Percentiles rank a stretch among this genome's conserved stretches.
Evolutionary conservation across 2,329 filamentous ascomycete genomes (phyloP).

Genomic region (Botrytis deweyae): DNA sequence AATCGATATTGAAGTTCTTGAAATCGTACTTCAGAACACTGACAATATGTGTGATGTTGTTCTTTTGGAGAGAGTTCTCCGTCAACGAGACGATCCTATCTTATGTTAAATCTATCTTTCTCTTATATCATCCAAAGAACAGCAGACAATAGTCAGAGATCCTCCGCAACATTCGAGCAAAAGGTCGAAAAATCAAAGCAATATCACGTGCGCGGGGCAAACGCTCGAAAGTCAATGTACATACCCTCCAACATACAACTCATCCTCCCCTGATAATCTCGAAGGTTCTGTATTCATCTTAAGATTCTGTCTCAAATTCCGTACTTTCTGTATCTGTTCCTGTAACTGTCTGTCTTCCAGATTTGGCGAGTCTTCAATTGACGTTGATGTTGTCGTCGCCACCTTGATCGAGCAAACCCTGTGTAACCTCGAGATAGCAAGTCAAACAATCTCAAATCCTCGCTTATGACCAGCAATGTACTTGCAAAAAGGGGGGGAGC

Average conservation of each 20-base stretch:
- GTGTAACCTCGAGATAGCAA: not conserved
- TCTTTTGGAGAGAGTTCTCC: conserved; percentile 65
- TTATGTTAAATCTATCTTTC: conserved; percentile 18
- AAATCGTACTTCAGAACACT: conserved; percentile 70
- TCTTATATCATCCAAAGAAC: not conserved
- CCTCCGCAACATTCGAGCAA: not conserved
- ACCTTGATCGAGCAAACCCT: not conserved
- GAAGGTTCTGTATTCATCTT: conserved; percentile 55
- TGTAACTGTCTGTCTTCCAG: not conserved
- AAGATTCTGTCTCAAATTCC: conserved; percentile 10
- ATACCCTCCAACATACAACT: conserved; percentile 79
- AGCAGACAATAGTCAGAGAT: conserved; percentile 3
- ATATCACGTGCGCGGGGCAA: conserved; percentile 19
- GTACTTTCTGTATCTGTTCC: conserved; percentile 11
- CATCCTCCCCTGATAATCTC: conserved; percentile 65
- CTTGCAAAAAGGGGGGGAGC: not conserved
- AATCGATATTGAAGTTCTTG: conserved; percentile 49
- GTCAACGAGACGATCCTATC: conserved; percentile 73
- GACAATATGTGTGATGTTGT: conserved; percentile 86
- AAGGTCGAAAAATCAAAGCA: conserved; percentile 43
- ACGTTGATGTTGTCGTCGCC: conserved; percentile 4
- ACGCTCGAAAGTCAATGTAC: conserved; percentile 33
- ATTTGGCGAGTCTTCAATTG: not conserved
- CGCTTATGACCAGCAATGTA: not conserved
- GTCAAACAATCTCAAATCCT: conserved; percentile 6